Evolutionary conservation across 2,329 filamentous ascomycete genomes (phyloP), one percentile per base, ranked within the genome.

Genomic region (Diaporthe destruens): DNA sequence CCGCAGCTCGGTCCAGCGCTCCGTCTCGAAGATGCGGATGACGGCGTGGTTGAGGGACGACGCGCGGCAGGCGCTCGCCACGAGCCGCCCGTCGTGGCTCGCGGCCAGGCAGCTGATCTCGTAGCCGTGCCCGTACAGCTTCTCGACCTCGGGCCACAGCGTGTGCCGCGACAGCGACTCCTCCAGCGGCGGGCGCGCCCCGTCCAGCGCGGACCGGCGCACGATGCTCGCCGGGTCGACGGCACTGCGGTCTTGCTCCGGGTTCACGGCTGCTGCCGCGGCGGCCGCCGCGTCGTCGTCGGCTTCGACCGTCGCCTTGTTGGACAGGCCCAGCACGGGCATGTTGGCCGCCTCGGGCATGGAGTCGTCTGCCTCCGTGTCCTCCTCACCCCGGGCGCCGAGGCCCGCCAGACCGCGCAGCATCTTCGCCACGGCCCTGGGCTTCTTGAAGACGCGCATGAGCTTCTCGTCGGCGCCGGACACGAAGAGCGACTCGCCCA

Each of bases 391-490:
- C 44, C n/a, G 20, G 16, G 82, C 79, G 67, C 84, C 81, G 72
- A 94, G 90, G 6, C 88, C 90, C 75, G 91, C 92, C 2, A 97
- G 87, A 11, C 85, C 88, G 72, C 87, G 83, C 3, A 98, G 87
- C 76, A 98, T 87, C 23, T 88, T 86, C 0, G 95, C 95, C 12
- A 97, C 93, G 6, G 93, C 92, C 79, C 91, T 93, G 7, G 96
- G 96, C 82, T 98, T 92, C 78, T 93, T 92, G 82, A 99, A 99
- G 2, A 99, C 96, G 32, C 96, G 92, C 81, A 99, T 89, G n/a
- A 99, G 89, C 83, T 99, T 99, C 85, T 99, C 96, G 76, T 99
- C 96, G 3, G 96, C 96, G 8, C 96, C 96, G 2, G 95, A 97
- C 29, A 98, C 92, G 80, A 99, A 99, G 76, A 92, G 92, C 9